Conservation (phyloP, 2,329 filamentous ascomycete species). For the Zarea fungicola region DNA sequence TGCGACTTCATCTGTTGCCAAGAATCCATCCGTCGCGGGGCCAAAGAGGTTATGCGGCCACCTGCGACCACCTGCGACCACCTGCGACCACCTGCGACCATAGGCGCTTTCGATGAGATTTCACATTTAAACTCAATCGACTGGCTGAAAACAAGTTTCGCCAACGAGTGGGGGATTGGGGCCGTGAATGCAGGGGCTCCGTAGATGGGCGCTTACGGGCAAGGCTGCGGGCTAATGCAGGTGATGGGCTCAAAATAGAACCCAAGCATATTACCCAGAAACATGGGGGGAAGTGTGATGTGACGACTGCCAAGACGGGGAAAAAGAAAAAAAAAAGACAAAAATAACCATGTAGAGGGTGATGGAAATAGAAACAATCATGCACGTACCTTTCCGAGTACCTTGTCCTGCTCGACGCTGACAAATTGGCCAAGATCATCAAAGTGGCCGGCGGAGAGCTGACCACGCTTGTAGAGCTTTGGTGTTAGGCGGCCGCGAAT, state of each 20-base stretch:
- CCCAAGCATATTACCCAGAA: constrained; percentile 1
- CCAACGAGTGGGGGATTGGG: background rate
- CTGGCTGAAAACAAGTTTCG: background rate
- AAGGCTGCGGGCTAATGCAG: constrained; percentile 11
- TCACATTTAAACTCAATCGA: constrained; percentile 1
- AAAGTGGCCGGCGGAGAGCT: constrained; percentile 73
- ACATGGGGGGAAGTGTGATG: no score
- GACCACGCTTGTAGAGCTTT: constrained; percentile 80
- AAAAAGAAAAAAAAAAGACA: constrained; percentile 10
- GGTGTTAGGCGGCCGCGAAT: constrained; percentile 86
- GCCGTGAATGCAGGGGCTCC: constrained; percentile 6
- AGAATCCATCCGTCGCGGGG: no score
- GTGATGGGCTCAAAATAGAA: constrained; percentile 7
- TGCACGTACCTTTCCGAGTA: constrained; percentile 68
- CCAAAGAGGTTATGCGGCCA: constrained; percentile 5
- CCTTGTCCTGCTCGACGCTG: constrained; percentile 79
- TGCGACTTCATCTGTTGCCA: no score
- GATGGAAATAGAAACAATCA: constrained; percentile 16
- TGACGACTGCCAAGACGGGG: background rate
- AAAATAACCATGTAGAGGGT: constrained; percentile 16
- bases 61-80: constrained; percentile 12
- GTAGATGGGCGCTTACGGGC: constrained; percentile 7
- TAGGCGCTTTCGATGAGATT: constrained; percentile 9
- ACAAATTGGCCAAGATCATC: constrained; percentile 79
- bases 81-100: constrained; percentile 11